Base-by-base conservation (phyloP, 1,139 yeast genomes). In the Yamadazyma diospyri region DNA sequence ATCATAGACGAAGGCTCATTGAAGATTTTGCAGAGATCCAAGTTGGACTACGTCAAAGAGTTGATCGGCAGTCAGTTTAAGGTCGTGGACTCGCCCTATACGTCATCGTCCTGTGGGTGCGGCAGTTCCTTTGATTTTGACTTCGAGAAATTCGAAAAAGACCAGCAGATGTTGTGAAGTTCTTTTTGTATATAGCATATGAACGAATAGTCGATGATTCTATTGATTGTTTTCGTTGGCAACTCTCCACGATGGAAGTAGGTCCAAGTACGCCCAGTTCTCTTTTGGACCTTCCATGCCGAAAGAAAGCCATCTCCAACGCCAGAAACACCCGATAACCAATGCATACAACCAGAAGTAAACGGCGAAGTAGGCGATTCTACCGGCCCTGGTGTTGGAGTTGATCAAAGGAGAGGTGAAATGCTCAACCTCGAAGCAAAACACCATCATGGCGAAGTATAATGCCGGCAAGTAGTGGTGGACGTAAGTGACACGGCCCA, bases 401-500 rank as follows among this genome's bases (percentile, higher is more conserved):
- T 57, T 51, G 43, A 57, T 65, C 42, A 72, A 64, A 32, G 64
- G 61, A 30, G 60, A 51, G 23, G 84, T 72, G 48, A 76, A 61
- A 37, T 69, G 70, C 53, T 89, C 96, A 40, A 88, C 65, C 47
- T 81, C 68, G 63, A 83, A 92, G 37, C 81, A 78, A 52, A 84
- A 73, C 18, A 87, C 81, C 48, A 92, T 63, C 77, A 92, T 79
- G 38, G 97, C 97, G 64, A 94, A 94, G 65, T 89, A 94, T 45
- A 89, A 73, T 0, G 98, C 97, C 25, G 99, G 99, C 51, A 89
- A 73, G 61, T 92, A 92, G 62, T 92, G 99, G 59, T 92, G 99
- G 27, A 92, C 95, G 55, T 94, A 92, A 6, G 96, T 87, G 46
- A 94, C 97, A 71, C 99, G 85, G 19, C 96, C 88, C 98, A 92